Percentiles rank a stretch among this genome's conserved stretches.
Conservation (phyloP, 176 grass and related monocot species). For the Secale cereale region DNA sequence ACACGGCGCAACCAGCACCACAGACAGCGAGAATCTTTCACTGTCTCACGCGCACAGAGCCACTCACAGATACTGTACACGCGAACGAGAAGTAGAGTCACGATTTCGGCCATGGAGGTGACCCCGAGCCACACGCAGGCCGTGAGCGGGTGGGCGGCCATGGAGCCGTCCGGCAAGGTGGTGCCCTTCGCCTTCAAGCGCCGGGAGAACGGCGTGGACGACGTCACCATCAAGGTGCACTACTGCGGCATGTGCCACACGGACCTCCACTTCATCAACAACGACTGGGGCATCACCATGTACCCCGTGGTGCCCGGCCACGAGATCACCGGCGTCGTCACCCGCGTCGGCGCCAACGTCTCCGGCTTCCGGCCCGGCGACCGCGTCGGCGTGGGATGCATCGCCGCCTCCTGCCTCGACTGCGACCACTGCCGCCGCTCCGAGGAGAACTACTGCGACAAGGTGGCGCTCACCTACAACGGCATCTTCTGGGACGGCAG, state of each 20-base stretch:
- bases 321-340: constrained; percentile 76
- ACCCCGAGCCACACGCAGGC: constrained; percentile 66
- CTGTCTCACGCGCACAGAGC: background rate
- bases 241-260: constrained; percentile 90
- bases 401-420: constrained; percentile 57
- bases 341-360: constrained; percentile 46
- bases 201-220: constrained; percentile 67
- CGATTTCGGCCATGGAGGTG: constrained; percentile 25
- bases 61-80: background rate
- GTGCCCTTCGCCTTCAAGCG: constrained; percentile 60
- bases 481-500: constrained; percentile 81
- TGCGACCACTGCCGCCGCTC: constrained; percentile 66
- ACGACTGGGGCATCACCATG: constrained; percentile 90
- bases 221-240: constrained; percentile 69
- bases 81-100: background rate
- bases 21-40: background rate
- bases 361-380: constrained; percentile 51
- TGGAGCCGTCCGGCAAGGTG: constrained; percentile 46
- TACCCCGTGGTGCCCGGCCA: constrained; percentile 72
- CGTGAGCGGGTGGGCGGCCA: constrained; percentile 70
- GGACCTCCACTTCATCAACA: constrained; percentile 62
- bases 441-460: constrained; percentile 84
- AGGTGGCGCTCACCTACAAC: constrained; percentile 74
- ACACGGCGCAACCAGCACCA: background rate
- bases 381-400: constrained; percentile 67